Evolutionary conservation across 2,329 filamentous ascomycete genomes (phyloP).

Genomic region (Neophaeococcomyces mojaviensis): DNA sequence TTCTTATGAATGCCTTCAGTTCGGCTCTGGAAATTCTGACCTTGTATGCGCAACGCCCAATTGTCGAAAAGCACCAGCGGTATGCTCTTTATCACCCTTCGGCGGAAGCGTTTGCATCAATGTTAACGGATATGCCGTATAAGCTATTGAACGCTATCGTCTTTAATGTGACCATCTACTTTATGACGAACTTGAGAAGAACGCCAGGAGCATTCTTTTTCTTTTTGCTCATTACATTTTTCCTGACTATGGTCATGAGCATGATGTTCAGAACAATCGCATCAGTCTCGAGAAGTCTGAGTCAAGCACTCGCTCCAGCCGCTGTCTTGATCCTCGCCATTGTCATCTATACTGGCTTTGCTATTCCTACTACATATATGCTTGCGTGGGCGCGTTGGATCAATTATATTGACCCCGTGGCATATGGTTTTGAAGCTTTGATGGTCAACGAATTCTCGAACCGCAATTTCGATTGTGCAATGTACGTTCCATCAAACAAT

Average conservation of each 20-base stretch:
- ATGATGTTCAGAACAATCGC: constrained; percentile 58
- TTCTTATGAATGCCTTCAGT: constrained; percentile 56
- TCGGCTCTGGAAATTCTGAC: constrained; percentile 62
- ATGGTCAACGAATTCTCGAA: constrained; percentile 52
- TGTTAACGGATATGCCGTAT: constrained; percentile 78
- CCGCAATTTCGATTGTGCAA: constrained; percentile 49
- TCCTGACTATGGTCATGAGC: constrained; percentile 48
- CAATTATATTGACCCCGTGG: constrained; percentile 57
- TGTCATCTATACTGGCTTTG: constrained; percentile 61
- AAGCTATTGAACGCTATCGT: constrained; percentile 66
- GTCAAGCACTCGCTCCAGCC: constrained; percentile 54
- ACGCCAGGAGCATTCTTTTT: constrained; percentile 75
- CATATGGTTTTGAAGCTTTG: constrained; percentile 58
- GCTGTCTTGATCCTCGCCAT: constrained; percentile 48
- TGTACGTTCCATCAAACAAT: constrained; percentile 40
- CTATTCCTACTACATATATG: constrained; percentile 52
- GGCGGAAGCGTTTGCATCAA: constrained; percentile 78
- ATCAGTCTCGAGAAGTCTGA: constrained; percentile 59
- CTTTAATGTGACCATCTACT: constrained; percentile 78
- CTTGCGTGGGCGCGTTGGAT: constrained; percentile 61
- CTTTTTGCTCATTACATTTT: constrained; percentile 63
- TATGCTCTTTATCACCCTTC: constrained; percentile 91
- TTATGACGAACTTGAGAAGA: constrained; percentile 73
- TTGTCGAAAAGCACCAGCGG: constrained; percentile 80
- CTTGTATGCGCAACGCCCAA: constrained; percentile 79